These are phyloP conservation scores for Hebeloma cylindrosporum DNA, from an alignment of 768 basidiomycete genomes.

Conservation along the genomic window DNA sequence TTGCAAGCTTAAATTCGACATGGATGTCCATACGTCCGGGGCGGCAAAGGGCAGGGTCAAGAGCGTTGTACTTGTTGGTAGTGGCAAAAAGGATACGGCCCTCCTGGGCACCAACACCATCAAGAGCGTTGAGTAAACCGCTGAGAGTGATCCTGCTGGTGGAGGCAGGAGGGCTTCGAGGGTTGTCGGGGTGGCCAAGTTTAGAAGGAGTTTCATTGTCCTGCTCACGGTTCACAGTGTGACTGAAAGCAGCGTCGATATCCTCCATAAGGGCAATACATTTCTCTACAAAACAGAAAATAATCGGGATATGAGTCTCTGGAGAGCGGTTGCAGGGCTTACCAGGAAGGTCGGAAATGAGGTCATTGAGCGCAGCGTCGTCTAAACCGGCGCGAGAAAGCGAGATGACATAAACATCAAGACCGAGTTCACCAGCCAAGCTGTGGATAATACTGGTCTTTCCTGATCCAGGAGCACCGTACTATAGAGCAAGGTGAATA, in stretches of 20 bases:
- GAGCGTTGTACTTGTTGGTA: slow-evolving; percentile 67
- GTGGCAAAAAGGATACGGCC: slow-evolving; percentile 82
- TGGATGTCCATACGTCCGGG: slow-evolving; percentile 83
- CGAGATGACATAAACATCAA: slow-evolving; percentile 73
- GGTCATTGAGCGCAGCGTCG: slow-evolving; percentile 54
- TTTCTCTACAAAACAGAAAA: slow-evolving; percentile 33
- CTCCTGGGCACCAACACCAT: slow-evolving; percentile 78
- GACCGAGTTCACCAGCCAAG: slow-evolving; percentile 73
- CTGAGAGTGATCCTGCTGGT: slow-evolving; percentile 57
- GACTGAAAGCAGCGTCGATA: slow-evolving; percentile 73
- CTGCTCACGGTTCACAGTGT: slow-evolving; percentile 40
- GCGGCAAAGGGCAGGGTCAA: slow-evolving; percentile 74
- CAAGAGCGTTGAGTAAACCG: slow-evolving; percentile 76
- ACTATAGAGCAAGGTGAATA: slow-evolving; percentile 30
- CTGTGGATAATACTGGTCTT: slow-evolving; percentile 79
- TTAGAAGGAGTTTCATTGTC: slow-evolving; percentile 15
- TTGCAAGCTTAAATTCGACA: slow-evolving; percentile 75
- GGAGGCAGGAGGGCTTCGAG: slow-evolving; percentile 18
- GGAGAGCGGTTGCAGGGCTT: slow-evolving; percentile 9
- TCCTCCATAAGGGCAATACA: slow-evolving; percentile 85
- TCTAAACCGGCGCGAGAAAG: slow-evolving; percentile 64
- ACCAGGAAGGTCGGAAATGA: slow-evolving; percentile 65
- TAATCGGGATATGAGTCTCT: slow-evolving; percentile 1
- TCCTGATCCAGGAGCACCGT: slow-evolving; percentile 76
- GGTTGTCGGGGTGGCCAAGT: too few relatives aligned